phyloP scores from a whole-genome alignment of 495 filamentous ascomycete genomes.

The Aspergillus nidulans region DNA sequence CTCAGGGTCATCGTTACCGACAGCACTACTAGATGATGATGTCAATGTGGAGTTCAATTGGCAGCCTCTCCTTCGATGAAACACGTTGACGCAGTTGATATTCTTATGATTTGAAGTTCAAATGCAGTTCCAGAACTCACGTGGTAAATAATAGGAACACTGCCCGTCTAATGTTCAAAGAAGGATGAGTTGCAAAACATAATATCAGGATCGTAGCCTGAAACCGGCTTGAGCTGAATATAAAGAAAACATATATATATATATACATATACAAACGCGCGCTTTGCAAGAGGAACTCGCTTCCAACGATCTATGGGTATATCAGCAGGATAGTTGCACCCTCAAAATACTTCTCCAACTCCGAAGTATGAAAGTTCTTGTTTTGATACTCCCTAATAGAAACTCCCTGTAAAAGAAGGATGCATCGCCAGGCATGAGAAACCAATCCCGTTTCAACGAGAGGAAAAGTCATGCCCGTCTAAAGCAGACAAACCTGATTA shows the following conservation, averaged over 20 bases:
- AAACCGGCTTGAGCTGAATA: neutral
- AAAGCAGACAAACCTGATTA: slow-evolving; percentile 20
- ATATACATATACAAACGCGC: slow-evolving; percentile 6
- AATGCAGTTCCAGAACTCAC: too few species aligned
- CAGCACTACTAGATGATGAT: slow-evolving; percentile 26
- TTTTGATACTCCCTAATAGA: neutral
- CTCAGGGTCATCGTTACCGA: neutral
- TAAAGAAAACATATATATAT: neutral
- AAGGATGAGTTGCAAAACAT: too few species aligned
- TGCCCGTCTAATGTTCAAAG: too few species aligned
- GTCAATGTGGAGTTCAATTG: slow-evolving; percentile 25
- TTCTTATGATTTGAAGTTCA: too few species aligned
- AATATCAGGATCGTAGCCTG: neutral
- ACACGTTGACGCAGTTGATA: slow-evolving; percentile 5
- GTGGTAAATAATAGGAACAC: too few species aligned
- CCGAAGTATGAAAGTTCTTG: neutral
- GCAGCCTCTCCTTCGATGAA: slow-evolving; percentile 31
- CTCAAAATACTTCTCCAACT: slow-evolving; percentile 2
- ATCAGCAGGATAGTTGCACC: slow-evolving; percentile 16
- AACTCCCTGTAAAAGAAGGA: neutral
- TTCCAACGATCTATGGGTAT: slow-evolving; percentile 25
- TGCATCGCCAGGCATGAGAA: slow-evolving; percentile 20
- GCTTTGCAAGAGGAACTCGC: neutral
- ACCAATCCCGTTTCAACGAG: slow-evolving; percentile 23
- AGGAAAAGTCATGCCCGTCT: slow-evolving; percentile 31